Conservation (phyloP, 1,284 basidiomycete species). For the Cryptococcus jaspeensis region DNA sequence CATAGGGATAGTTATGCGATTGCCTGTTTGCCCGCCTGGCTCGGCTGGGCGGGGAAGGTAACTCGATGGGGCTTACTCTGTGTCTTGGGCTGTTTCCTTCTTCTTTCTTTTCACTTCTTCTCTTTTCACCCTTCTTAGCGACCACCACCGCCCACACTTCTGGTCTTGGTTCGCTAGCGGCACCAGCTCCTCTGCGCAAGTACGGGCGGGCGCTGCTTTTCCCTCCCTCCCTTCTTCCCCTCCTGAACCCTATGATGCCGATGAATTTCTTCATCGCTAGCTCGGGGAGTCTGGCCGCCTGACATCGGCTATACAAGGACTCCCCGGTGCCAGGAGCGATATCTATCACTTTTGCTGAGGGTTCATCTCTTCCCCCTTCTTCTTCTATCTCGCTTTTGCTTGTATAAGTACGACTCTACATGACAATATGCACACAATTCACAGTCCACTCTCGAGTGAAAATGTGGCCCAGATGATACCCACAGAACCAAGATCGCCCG, state of each 20-base stretch:
- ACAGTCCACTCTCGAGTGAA: too few relatives aligned
- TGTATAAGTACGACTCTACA: too few relatives aligned
- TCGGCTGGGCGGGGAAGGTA: slow-evolving; percentile 22
- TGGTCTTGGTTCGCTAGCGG: slow-evolving; percentile 2
- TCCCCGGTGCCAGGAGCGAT: slow-evolving; percentile 40
- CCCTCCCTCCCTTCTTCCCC: too few relatives aligned
- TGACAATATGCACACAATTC: too few relatives aligned
- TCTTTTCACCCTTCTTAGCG: background rate
- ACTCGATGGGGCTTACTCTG: slow-evolving; percentile 53
- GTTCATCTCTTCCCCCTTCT: slow-evolving; percentile 13
- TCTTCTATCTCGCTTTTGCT: slow-evolving; percentile 4
- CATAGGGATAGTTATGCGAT: slow-evolving; percentile 51
- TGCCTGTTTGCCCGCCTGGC: slow-evolving; percentile 20
- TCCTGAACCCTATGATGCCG: slow-evolving; percentile 44
- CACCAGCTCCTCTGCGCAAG: background rate
- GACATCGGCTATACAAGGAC: slow-evolving; percentile 39
- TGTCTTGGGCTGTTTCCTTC: slow-evolving; percentile 35
- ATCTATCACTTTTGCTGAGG: slow-evolving; percentile 39
- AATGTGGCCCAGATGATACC: background rate
- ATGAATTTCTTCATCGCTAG: slow-evolving; percentile 53
- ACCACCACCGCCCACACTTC: slow-evolving; percentile 6
- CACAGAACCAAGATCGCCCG: background rate
- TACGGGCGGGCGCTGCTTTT: background rate
- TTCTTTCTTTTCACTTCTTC: background rate
- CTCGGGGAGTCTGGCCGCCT: slow-evolving; percentile 38